These are phyloP conservation scores for Echinochloa phyllopogon DNA, from an alignment of 176 grass and related monocot species.

Conservation along the genomic window DNA sequence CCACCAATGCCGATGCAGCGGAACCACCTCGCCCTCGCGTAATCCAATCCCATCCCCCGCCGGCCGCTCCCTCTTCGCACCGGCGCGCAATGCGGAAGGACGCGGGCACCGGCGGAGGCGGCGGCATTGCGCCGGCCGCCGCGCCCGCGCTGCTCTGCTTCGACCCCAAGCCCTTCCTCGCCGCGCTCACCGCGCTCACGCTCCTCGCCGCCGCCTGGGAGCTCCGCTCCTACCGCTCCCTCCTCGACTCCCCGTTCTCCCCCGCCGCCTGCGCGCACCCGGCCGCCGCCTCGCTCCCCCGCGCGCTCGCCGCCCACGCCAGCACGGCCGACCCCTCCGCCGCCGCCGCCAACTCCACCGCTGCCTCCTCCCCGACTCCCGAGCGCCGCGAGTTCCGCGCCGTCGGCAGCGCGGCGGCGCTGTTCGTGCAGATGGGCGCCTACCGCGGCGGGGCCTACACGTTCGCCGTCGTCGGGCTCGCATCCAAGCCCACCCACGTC, in stretches of 20 bases:
- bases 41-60: not conserved
- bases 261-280: conserved; percentile 33
- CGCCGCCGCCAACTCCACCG: not conserved
- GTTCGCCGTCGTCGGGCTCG: conserved; percentile 77
- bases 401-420: conserved; percentile 78
- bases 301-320: conserved; percentile 38
- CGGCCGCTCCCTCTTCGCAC: too few species aligned
- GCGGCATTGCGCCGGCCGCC: conserved; percentile 32
- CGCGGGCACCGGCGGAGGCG: conserved; percentile 15
- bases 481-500: conserved; percentile 87
- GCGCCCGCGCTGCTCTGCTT: conserved; percentile 53
- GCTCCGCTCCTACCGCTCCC: conserved; percentile 71
- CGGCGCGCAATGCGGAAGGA: conserved; percentile 41
- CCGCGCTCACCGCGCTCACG: conserved; percentile 69
- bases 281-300: not conserved
- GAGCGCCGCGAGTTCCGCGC: conserved; percentile 67
- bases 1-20: not conserved
- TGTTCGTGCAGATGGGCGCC: conserved; percentile 91
- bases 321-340: not conserved
- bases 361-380: conserved; percentile 20
- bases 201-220: conserved; percentile 80
- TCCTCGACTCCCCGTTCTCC: conserved; percentile 57
- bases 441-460: conserved; percentile 87
- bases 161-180: conserved; percentile 80
- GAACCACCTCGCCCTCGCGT: not conserved